phyloP scores from a whole-genome alignment of 768 basidiomycete genomes.

The Tylopilus sp. region DNA sequence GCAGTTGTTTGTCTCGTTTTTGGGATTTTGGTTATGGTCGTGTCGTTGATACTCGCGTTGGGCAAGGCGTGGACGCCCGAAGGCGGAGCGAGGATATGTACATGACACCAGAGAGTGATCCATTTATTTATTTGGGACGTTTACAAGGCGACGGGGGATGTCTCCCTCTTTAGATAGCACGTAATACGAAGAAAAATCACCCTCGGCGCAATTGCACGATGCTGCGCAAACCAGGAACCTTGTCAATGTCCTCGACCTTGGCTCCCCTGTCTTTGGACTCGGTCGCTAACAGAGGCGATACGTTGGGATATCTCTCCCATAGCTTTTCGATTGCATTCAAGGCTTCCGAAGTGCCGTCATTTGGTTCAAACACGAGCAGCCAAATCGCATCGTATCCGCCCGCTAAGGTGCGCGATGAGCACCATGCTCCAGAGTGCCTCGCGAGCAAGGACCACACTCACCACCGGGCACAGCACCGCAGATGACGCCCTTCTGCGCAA shows the following conservation, averaged over 20 bases:
- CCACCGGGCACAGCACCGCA: slow-evolving; percentile 97
- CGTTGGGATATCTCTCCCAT: slow-evolving; percentile 60
- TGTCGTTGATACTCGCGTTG: slow-evolving; percentile 75
- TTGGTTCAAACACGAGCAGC: slow-evolving; percentile 76
- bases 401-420: slow-evolving; percentile 48
- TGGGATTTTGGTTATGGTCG: slow-evolving; percentile 70
- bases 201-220: slow-evolving; percentile 28
- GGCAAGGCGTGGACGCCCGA: slow-evolving; percentile 74
- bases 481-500: slow-evolving; percentile 77
- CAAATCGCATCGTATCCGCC: slow-evolving; percentile 98
- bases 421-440: neutral
- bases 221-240: slow-evolving; percentile 52
- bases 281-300: slow-evolving; percentile 67
- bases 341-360: slow-evolving; percentile 47
- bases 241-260: slow-evolving; percentile 56
- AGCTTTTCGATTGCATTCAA: slow-evolving; percentile 59
- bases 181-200: slow-evolving; percentile 1
- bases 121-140: slow-evolving; percentile 19
- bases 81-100: slow-evolving; percentile 70
- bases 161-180: slow-evolving; percentile 7
- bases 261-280: slow-evolving; percentile 70
- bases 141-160: slow-evolving; percentile 6
- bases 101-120: slow-evolving; percentile 36
- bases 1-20: slow-evolving; percentile 72
- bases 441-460: slow-evolving; percentile 40